Evolutionary conservation across 2,329 filamentous ascomycete species (phyloP).

Genomic region (Rachicladosporium sp.): DNA sequence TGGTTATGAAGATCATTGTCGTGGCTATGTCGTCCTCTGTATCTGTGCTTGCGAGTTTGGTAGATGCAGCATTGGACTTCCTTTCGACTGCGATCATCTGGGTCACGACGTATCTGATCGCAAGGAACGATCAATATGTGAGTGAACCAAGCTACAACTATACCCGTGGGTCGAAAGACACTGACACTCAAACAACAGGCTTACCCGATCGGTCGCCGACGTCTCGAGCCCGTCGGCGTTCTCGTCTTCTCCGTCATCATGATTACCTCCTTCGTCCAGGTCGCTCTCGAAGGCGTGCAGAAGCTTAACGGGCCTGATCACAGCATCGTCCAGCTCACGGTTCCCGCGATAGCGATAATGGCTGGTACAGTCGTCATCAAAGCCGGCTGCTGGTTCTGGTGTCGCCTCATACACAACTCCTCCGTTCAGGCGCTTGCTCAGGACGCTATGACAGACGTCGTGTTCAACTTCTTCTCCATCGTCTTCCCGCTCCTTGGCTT

Average conservation of each 20-base stretch:
- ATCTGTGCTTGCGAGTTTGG: constrained; percentile 66
- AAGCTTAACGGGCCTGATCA: constrained; percentile 50
- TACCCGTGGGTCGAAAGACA: constrained; percentile 30
- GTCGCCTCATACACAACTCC: constrained; percentile 71
- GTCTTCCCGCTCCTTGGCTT: constrained; percentile 73
- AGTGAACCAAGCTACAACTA: constrained; percentile 16
- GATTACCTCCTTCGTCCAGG: constrained; percentile 74
- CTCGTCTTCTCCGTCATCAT: constrained; percentile 76
- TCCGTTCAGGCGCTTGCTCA: constrained; percentile 69
- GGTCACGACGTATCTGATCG: constrained; percentile 63
- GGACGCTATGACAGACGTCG: constrained; percentile 60
- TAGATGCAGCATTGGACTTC: constrained; percentile 71
- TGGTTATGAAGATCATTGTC: constrained; percentile 65
- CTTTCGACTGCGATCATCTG: constrained; percentile 71
- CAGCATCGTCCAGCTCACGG: constrained; percentile 59
- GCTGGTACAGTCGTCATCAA: constrained; percentile 69
- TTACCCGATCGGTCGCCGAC: constrained; percentile 66
- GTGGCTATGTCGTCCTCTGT: constrained; percentile 68
- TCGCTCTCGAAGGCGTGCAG: constrained; percentile 57
- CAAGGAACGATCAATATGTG: constrained; percentile 55
- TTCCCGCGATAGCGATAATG: constrained; percentile 71
- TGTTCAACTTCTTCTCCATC: constrained; percentile 85
- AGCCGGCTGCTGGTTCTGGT: constrained; percentile 75
- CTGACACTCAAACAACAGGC: constrained; percentile 18
- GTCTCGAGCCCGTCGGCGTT: constrained; percentile 67